Percentiles rank a stretch among this genome's conserved stretches.
Conservation (phyloP, 805 yeast genomes). For the Debaryomyces maramus region DNA sequence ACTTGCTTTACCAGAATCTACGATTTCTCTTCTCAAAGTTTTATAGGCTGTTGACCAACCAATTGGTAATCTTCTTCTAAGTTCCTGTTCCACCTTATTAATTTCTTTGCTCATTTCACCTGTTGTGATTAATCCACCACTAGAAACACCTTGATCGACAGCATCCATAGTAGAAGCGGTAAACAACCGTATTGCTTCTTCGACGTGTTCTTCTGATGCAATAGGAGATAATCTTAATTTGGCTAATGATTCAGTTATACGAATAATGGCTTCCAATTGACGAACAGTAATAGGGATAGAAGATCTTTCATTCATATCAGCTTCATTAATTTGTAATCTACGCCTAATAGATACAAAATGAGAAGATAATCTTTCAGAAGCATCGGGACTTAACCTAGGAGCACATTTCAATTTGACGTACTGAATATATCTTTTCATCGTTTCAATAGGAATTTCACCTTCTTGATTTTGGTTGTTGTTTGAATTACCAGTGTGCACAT, state of each 20-base stretch:
- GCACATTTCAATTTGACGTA: slow-evolving; percentile 91
- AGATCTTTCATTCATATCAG: slow-evolving; percentile 81
- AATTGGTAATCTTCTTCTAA: slow-evolving; percentile 87
- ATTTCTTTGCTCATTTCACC: slow-evolving; percentile 71
- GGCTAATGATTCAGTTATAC: slow-evolving; percentile 93
- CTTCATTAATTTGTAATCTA: slow-evolving; percentile 77
- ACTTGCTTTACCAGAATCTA: slow-evolving; percentile 59
- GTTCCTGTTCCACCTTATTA: slow-evolving; percentile 74
- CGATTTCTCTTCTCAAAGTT: slow-evolving; percentile 81
- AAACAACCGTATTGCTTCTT: slow-evolving; percentile 91
- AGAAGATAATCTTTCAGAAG: slow-evolving; percentile 85
- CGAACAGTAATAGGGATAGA: slow-evolving; percentile 97
- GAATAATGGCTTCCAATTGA: slow-evolving; percentile 94
- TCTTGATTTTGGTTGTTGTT: slow-evolving; percentile 48
- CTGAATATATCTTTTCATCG: slow-evolving; percentile 89
- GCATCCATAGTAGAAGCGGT: slow-evolving; percentile 98
- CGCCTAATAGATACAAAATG: slow-evolving; percentile 91
- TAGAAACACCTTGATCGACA: slow-evolving; percentile 62
- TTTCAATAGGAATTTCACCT: slow-evolving; percentile 86
- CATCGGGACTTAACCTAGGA: slow-evolving; percentile 84
- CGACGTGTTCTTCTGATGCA: slow-evolving; percentile 87
- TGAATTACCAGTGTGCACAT: slow-evolving; percentile 81
- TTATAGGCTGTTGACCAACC: slow-evolving; percentile 94
- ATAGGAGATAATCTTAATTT: slow-evolving; percentile 79
- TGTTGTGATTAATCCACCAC: slow-evolving; percentile 44